Evolutionary conservation across 148 eudicot genomes (phyloP).

Genomic region (Rhododendron ferrugineum): DNA sequence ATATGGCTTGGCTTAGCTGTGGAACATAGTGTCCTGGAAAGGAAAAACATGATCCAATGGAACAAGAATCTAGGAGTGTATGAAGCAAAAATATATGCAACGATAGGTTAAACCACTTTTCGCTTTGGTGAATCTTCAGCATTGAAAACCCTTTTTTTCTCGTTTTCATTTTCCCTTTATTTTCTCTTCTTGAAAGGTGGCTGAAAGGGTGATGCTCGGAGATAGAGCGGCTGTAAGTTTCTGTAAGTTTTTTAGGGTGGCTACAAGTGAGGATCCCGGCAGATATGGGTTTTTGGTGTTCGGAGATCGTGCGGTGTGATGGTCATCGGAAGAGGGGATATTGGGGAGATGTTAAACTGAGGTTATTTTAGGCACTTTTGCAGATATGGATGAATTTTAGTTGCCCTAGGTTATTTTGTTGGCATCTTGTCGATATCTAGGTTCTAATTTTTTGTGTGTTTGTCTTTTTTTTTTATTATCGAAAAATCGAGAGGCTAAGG

Average conservation of each 20-base stretch:
- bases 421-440: neutral
- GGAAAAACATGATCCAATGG: neutral
- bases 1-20: conserved; percentile 91
- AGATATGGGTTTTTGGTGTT: too few species aligned
- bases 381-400: neutral
- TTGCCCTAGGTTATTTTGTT: neutral
- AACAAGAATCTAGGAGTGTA: neutral
- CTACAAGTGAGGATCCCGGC: too few species aligned
- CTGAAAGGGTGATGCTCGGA: neutral
- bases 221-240: neutral
- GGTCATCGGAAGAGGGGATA: too few species aligned
- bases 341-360: too few species aligned
- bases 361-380: neutral
- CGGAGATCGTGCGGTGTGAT: too few species aligned
- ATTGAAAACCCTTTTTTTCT: neutral
- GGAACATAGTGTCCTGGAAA: conserved; percentile 92
- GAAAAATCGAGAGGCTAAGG: neutral
- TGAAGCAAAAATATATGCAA: neutral
- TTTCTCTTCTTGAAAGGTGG: neutral
- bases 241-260: neutral
- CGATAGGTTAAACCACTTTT: neutral
- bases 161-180: neutral
- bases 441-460: too few species aligned
- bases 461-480: neutral
- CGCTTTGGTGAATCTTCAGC: neutral